Evolutionary conservation across 2,329 filamentous ascomycete species (phyloP).

Genomic region (Penicillium sp.): DNA sequence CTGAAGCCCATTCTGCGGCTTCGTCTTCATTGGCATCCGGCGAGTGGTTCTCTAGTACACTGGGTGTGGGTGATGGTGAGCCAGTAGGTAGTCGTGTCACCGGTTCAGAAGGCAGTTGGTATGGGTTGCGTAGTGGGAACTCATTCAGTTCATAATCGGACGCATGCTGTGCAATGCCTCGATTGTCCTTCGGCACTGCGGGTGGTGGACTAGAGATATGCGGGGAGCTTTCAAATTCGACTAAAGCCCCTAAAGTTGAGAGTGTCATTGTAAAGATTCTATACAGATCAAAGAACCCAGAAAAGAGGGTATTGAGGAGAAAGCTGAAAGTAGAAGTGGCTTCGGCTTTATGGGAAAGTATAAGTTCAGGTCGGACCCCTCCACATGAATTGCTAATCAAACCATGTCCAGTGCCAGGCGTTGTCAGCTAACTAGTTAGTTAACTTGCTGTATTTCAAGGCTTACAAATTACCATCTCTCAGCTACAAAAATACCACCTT

Average conservation of each 20-base stretch:
- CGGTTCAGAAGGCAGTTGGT: neutral
- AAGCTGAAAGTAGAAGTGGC: neutral
- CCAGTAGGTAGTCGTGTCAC: neutral
- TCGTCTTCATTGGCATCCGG: conserved; percentile 4
- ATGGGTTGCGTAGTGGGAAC: conserved; percentile 9
- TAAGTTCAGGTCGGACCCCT: neutral
- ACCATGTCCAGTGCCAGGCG: neutral
- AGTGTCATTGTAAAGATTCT: conserved; percentile 31
- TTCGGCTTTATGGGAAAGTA: neutral
- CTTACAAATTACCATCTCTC: neutral
- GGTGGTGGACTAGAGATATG: conserved; percentile 38
- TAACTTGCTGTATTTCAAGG: neutral
- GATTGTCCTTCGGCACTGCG: conserved; percentile 30
- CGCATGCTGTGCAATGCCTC: conserved; percentile 18
- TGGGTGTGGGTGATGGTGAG: conserved; percentile 6
- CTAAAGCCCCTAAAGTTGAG: conserved; percentile 36
- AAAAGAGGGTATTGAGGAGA: neutral
- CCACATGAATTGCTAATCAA: conserved; percentile 5
- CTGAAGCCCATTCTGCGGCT: conserved; percentile 10
- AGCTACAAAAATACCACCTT: too few relatives aligned
- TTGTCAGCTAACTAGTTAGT: neutral
- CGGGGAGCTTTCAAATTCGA: conserved; percentile 40
- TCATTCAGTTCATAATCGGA: conserved; percentile 23
- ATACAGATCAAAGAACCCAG: neutral
- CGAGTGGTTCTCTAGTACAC: conserved; percentile 13